phyloP scores from a whole-genome alignment of 352 stramenopile species.

The Globisporangium cylindrosporum region DNA sequence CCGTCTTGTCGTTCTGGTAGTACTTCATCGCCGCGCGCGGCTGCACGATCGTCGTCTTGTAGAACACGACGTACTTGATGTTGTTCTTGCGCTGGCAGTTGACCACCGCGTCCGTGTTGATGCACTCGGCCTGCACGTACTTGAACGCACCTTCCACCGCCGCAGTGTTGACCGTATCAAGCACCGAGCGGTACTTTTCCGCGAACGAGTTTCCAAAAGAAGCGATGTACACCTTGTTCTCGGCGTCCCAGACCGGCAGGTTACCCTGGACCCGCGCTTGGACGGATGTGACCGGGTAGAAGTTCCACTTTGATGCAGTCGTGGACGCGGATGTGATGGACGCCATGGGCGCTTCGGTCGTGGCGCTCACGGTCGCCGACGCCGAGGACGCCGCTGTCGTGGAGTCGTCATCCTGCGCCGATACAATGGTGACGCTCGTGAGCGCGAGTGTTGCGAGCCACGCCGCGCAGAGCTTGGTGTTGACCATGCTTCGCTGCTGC shows the following conservation, averaged over 20 bases:
- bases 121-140: constrained; percentile 60
- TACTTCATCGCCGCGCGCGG: constrained; percentile 20
- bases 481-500: no score
- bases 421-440: no score
- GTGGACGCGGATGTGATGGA: no score
- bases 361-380: no score
- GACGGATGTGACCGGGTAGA: constrained; percentile 15
- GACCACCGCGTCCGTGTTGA: constrained; percentile 38
- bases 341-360: no score
- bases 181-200: constrained; percentile 34
- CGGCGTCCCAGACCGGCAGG: constrained; percentile 35
- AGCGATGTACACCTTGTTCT: constrained; percentile 33
- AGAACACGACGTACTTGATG: constrained; percentile 61
- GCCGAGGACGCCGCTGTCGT: no score
- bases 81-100: constrained; percentile 56
- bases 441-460: no score
- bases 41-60: constrained; percentile 56
- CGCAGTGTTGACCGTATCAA: constrained; percentile 55
- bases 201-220: constrained; percentile 41
- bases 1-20: constrained; percentile 35
- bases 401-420: no score
- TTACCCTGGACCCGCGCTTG: constrained; percentile 56
- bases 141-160: constrained; percentile 55
- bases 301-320: no score
- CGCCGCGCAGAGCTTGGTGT: no score